Evolutionary conservation across 192 early-diverging fungal genomes (phyloP), one percentile per base, ranked within the genome.

Genomic region (Jimgerdemannia lactiflua): DNA sequence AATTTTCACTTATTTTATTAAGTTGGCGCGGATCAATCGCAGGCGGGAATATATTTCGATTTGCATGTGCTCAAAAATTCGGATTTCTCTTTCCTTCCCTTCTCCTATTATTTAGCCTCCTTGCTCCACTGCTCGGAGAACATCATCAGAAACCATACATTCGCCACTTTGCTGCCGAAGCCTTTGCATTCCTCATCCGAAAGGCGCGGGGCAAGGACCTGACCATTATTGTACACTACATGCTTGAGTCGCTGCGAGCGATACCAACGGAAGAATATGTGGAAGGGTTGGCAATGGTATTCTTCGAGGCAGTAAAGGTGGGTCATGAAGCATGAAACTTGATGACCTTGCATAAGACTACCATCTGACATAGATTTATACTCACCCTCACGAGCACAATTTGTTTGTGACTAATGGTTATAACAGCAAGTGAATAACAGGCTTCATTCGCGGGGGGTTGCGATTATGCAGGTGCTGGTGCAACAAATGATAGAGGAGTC

Each of bases 121-220:
- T 98, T 17, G 75, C 89, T 18, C 92, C 92, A 3, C 80, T 94
- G 18, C 85, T 99, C 10, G 85, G 86, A 72, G 81, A 91, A 70
- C 83, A 89, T 72, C 75, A 80, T 65, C 87, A 92, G 77, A 92
- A 92, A 66, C 82, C 86, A 44, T 93, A 93, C 82, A 90, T 96
- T 39, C 91, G 95, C 63, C 87, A 90, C 64, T 99, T 99, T 79
- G 89, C 95, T 2, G 94, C 95, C 68, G 95, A 99, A 81, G 87
- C 96, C 0, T 94, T 97, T 88, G 92, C 95, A 17, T 97, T 92
- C 75, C 86, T 99, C 67, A 81, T 99, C 67, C 88, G 96, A 39
- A 96, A 95, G 80, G 86, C 91, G 11, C 85, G 87, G 8, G 88
- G 80, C 42, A 84, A 90, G 19, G 80, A 86, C 29, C 82, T 95